Evolutionary conservation across 78 protist species (phyloP), one percentile per base, ranked within the genome.

Genomic region (Dictyostelium purpureum): DNA sequence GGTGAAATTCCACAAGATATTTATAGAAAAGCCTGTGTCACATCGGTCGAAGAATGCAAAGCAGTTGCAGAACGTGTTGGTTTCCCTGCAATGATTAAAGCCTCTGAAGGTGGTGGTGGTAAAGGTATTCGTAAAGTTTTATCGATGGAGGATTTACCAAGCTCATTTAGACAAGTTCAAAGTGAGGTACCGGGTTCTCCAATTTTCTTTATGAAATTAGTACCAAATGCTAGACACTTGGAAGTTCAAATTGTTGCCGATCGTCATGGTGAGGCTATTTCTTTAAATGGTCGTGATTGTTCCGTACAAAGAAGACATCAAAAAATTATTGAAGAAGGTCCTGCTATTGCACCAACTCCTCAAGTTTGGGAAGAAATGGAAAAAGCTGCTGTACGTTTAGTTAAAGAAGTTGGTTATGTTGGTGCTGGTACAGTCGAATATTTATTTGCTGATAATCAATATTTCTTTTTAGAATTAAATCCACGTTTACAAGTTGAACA

Each of bases 351-450:
- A 33, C 90, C 94, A 33, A 37, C 70, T 26, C 85, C 77, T 11
- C 94, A 93, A 47, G 78, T 83, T 9, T 95, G 99, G 77, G 38
- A 47, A 19, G 75, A 56, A 26, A 91, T 97, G 96, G 98, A 97
- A 2, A 83, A 65, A 16, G 96, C 97, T 4, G 99, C 99, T 16
- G 94, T 96, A 18, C 74, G 95, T 6, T 97, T 97, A 11, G 97
- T 98, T 56, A 71, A 96, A 71, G 97, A 96, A 38, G 98, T 97
- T 47, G 96, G 94, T 37, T 94, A 97, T 31, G 99, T 97, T 24
- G 99, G 99, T 12, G 97, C 96, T 1, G 98, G 98, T 37, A 97
- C 99, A 16, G 99, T 97, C 18, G 99, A 97, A 73, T 97, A 92
- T 52, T 59, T 96, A 35, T 82, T 96, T 66, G 45, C 95, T 21